A percentile compares a stretch with the other conserved stretches of the same genome.
Evolutionary conservation across 2,329 filamentous ascomycete genomes (phyloP).

Genomic region (Botrytis pseudocinerea): DNA sequence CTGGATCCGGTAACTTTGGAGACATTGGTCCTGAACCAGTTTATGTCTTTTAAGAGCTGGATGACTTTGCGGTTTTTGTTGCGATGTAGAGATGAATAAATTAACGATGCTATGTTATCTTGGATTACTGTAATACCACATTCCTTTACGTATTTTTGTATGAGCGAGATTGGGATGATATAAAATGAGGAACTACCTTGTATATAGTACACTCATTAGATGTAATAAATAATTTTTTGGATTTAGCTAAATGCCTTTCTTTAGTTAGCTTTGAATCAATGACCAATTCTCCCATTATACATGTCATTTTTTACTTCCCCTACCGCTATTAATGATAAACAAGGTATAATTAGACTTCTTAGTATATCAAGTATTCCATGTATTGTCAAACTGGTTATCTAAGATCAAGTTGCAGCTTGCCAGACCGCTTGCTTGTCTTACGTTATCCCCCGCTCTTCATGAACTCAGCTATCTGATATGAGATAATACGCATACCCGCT

Average conservation of each 20-base stretch:
- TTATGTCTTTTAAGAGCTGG: not conserved
- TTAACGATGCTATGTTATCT: not conserved
- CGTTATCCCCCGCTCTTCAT: not conserved
- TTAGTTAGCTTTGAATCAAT: not conserved
- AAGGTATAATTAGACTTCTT: not conserved
- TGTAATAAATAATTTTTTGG: not conserved
- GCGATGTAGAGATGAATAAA: not conserved
- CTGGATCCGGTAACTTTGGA: not conserved
- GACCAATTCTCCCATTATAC: not conserved
- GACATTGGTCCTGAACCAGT: constrained; percentile 7
- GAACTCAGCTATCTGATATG: not conserved
- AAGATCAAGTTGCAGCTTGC: not conserved
- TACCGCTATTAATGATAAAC: not conserved
- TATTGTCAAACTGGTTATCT: not conserved
- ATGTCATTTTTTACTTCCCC: not conserved
- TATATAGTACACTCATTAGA: not conserved
- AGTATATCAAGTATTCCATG: no score
- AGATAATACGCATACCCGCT: not conserved
- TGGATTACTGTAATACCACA: not conserved
- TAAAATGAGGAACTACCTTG: not conserved
- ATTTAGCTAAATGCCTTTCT: not conserved
- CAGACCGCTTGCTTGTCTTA: not conserved
- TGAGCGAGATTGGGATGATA: not conserved
- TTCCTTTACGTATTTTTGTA: not conserved
- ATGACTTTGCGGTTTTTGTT: not conserved